A percentile compares a stretch with the other conserved stretches of the same genome.
Conservation (phyloP, 2,329 filamentous ascomycete genomes). For the Claviceps fusiformis region DNA sequence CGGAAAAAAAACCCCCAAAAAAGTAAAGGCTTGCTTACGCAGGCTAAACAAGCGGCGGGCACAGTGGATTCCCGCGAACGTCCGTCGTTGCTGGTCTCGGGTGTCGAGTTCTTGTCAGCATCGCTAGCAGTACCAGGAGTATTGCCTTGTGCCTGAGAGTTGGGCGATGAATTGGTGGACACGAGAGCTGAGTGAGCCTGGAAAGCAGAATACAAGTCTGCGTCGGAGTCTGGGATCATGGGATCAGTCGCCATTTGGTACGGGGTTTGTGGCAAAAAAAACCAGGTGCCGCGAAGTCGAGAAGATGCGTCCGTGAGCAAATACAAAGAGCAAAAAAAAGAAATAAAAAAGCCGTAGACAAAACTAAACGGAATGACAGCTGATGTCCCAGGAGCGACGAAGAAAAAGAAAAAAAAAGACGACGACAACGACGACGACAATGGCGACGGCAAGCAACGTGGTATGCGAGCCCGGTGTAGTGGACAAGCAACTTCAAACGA, state of each 20-base stretch:
- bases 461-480: background rate
- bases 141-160: slow-evolving; percentile 2
- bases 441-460: background rate
- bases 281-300: background rate
- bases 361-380: background rate
- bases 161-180: slow-evolving; percentile 4
- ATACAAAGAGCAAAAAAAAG: background rate
- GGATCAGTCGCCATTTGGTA: background rate
- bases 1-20: background rate
- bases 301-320: background rate
- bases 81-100: slow-evolving; percentile 7
- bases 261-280: background rate
- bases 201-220: background rate
- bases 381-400: background rate
- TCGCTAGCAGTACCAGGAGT: background rate
- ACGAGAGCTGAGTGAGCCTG: slow-evolving; percentile 1
- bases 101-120: slow-evolving; percentile 1
- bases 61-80: slow-evolving; percentile 21
- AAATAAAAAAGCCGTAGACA: too few relatives aligned
- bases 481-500: background rate
- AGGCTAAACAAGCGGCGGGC: slow-evolving; percentile 40
- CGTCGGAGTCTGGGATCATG: slow-evolving; percentile 1
- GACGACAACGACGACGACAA: too few relatives aligned
- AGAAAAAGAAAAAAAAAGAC: background rate
- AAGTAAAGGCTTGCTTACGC: slow-evolving; percentile 27